Percentiles rank a stretch among this genome's conserved stretches.
Evolutionary conservation across 2,329 filamentous ascomycete species (phyloP).

Genomic region (Penicillium sp.): DNA sequence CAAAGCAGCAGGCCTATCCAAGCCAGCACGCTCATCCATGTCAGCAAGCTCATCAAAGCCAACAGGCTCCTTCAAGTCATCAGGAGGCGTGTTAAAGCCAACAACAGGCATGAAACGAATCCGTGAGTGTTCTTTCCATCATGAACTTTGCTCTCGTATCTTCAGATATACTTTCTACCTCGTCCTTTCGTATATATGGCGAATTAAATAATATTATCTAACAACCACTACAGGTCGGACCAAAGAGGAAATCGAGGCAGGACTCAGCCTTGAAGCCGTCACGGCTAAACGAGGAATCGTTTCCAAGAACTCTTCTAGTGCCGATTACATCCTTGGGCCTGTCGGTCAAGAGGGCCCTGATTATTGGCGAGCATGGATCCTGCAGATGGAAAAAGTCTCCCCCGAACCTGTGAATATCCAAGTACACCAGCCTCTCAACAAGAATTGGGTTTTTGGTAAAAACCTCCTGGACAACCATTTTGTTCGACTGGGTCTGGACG

Average conservation of each 20-base stretch:
- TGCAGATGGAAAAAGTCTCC: slow-evolving; percentile 48
- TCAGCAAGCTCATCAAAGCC: slow-evolving; percentile 5
- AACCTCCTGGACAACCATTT: slow-evolving; percentile 48
- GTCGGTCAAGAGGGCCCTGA: slow-evolving; percentile 23
- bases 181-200: too few species aligned
- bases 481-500: slow-evolving; percentile 46
- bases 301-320: not conserved
- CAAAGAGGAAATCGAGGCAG: slow-evolving; percentile 12
- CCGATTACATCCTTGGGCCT: not conserved
- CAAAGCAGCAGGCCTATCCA: too few species aligned
- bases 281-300: not conserved
- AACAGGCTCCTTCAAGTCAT: not conserved
- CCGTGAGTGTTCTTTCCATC: not conserved
- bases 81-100: not conserved
- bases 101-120: not conserved
- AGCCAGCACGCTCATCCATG: not conserved
- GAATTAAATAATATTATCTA: too few species aligned
- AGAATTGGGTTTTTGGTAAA: slow-evolving; percentile 62
- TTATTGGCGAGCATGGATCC: slow-evolving; percentile 38
- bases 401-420: slow-evolving; percentile 45
- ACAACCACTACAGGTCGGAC: slow-evolving; percentile 9
- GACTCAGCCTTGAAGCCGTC: not conserved
- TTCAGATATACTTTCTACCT: not conserved
- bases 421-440: slow-evolving; percentile 55
- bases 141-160: not conserved